A percentile compares a stretch with the other conserved stretches of the same genome.
phyloP scores from a whole-genome alignment of 1,284 basidiomycete species.

The Heimioporus retisporus region DNA sequence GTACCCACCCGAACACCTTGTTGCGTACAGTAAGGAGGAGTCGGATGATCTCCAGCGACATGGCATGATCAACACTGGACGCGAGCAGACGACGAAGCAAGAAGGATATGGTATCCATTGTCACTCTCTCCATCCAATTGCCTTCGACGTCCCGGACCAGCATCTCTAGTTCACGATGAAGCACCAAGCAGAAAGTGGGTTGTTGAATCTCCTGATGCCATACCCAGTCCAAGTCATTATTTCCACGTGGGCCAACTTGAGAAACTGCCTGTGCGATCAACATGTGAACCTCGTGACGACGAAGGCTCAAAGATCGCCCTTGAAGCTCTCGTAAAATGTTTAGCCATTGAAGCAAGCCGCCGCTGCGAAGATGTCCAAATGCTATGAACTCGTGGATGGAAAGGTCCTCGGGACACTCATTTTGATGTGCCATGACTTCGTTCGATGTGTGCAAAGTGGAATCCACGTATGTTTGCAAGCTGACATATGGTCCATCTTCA shows the following conservation, averaged over 20 bases:
- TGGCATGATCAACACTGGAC: conserved; percentile 22
- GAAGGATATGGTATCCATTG: conserved; percentile 49
- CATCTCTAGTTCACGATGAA: conserved; percentile 47
- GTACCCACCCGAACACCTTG: conserved; percentile 49
- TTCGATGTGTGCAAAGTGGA: conserved; percentile 54
- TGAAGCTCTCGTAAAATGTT: conserved; percentile 57
- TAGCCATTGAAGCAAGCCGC: conserved; percentile 57
- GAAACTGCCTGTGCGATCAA: conserved; percentile 53
- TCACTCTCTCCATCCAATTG: conserved; percentile 56
- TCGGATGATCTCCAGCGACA: conserved; percentile 20
- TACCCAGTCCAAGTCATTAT: conserved; percentile 25
- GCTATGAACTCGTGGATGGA: conserved; percentile 55
- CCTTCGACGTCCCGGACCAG: conserved; percentile 43
- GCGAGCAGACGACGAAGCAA: conserved; percentile 49
- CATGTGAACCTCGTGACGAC: conserved; percentile 48
- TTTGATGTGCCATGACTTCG: conserved; percentile 53
- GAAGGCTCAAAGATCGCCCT: conserved; percentile 48
- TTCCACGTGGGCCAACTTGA: conserved; percentile 50
- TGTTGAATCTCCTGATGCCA: conserved; percentile 49
- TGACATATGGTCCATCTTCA: conserved; percentile 44
- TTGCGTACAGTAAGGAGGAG: conserved; percentile 46
- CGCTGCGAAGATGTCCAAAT: conserved; percentile 55
- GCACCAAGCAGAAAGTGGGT: conserved; percentile 43
- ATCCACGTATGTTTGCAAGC: conserved; percentile 49
- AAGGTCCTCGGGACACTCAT: conserved; percentile 47